Percentiles rank a stretch among this genome's conserved stretches.
Conservation (phyloP, 768 basidiomycete species). For the Steccherinum ochraceum region DNA sequence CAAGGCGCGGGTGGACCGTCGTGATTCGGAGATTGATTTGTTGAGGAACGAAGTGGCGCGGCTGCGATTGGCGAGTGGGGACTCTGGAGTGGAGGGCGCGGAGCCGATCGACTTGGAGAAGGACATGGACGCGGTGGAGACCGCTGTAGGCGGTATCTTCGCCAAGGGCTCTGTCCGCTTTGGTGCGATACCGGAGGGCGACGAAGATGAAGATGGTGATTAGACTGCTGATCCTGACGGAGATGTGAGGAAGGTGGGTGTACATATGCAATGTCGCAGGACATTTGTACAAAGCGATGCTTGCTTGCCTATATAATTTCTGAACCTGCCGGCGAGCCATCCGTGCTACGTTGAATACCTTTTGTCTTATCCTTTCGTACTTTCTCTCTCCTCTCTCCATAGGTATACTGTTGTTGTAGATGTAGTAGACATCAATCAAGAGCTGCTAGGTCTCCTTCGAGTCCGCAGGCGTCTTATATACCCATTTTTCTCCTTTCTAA, state of each 20-base stretch:
- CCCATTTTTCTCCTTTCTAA: too few relatives aligned
- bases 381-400: background rate
- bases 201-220: constrained; percentile 15
- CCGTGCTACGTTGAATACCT: background rate
- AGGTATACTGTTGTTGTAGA: background rate
- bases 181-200: constrained; percentile 4
- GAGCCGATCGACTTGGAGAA: constrained; percentile 45
- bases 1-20: constrained; percentile 67
- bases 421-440: background rate
- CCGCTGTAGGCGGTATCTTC: constrained; percentile 16
- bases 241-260: background rate
- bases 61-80: constrained; percentile 37
- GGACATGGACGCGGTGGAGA: constrained; percentile 55
- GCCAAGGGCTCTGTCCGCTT: constrained; percentile 4
- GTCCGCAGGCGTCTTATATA: too few relatives aligned
- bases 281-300: too few relatives aligned
- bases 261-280: background rate
- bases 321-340: too few relatives aligned
- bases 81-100: constrained; percentile 17
- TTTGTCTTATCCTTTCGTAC: background rate
- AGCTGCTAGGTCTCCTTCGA: background rate
- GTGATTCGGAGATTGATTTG: constrained; percentile 71
- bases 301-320: too few relatives aligned
- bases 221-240: constrained; percentile 2
- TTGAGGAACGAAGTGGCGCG: constrained; percentile 62